Base-by-base conservation (phyloP, 306 rosid species). In the Quercus glauca region DNA sequence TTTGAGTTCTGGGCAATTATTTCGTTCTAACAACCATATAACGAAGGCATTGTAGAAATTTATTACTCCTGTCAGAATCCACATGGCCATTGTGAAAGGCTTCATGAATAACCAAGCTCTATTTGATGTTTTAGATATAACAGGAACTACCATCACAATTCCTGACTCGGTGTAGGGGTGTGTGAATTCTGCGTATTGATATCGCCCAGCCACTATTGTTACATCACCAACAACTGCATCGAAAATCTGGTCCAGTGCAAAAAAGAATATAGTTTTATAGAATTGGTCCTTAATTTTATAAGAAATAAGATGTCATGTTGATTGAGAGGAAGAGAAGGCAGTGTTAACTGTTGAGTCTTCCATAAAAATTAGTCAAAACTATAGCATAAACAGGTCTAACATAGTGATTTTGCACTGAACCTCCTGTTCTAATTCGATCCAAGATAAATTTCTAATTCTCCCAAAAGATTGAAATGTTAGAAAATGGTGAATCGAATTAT, bases 171-270 rank as follows among this genome's bases (percentile, higher is more conserved):
- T 78, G 82, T 84, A 86, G 9, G 90, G 90, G 28, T 73, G 83
- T 25, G 89, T 78, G 81, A 84, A 84, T 53, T 86, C 90, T 51
- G 85, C 90, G 17, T 82, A 23, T 35, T 82, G 18, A 45, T 63
- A 84, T 20, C 88, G 75, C 4, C 5, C 19, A 1, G 89, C 61
- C 19, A 78, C 43, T 49, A 89, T 84, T 31, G 87, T 41, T 28
- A 85, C 82, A 71, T 86, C 90, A 41, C 91, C 89, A 60, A 90
- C 67, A 2, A 79, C 91, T 37, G 90, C 93, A 80, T 90, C 91
- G 18, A 77, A 90, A 1, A 73, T 73, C 89, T 86, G 61, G 52
- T 57, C 26, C 65, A 75, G 56, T 37, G 75, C 6, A 71, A 21
- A 17, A 73, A 11, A 5, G 25, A 60, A 7, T 12, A 12, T 13